Evolutionary conservation across 352 stramenopile species (phyloP), one percentile per base, ranked within the genome.

Genomic region (Pythium chondricola): DNA sequence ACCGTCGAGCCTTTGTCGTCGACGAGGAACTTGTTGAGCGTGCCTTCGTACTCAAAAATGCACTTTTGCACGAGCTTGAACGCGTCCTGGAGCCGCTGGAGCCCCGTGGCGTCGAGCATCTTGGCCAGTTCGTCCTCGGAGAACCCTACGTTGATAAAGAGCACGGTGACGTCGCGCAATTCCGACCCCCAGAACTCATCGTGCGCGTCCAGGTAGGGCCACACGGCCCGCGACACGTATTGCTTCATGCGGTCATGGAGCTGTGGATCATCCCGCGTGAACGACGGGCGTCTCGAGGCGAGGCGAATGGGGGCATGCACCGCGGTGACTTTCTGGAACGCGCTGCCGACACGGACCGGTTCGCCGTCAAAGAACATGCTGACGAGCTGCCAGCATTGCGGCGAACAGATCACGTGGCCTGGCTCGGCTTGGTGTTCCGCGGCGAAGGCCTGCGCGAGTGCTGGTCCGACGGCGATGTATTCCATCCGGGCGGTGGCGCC

Each of bases 11-110:
- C 91, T 61, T 97, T 97, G 62, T 97, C 91, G 48, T 97, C 91
- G 17, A 97, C 86, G n/a, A 97, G 69, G 47, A 97, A 97, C 65
- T 97, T 97, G 70, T 98, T 98, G 56, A 98, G 95, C 14, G 84
- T 95, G 52, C 92, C 92, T 81, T 97, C 92, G 55, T 98, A 97
- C 55, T 92, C 77, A 67, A 95, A 97, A 5, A 98, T 86, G 37
- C 83, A 85, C 49, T 82, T 74, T 58, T 97, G 91, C 8, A 97
- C 90, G 6, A 67, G 61, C 20, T 71, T 69, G 63, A 94, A 94
- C 9, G 83, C 83, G 18, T 85, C 69, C 26, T 94, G 82, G 6
- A 94, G 67, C 41, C 66, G 65, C 40, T 91, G 79, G 0, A 94
- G 52, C 1, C 81, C 80, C 8, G 66, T 69, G 17, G 75, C 65